phyloP scores from a whole-genome alignment of 2,329 filamentous ascomycete species.

The Curvularia lunata region DNA sequence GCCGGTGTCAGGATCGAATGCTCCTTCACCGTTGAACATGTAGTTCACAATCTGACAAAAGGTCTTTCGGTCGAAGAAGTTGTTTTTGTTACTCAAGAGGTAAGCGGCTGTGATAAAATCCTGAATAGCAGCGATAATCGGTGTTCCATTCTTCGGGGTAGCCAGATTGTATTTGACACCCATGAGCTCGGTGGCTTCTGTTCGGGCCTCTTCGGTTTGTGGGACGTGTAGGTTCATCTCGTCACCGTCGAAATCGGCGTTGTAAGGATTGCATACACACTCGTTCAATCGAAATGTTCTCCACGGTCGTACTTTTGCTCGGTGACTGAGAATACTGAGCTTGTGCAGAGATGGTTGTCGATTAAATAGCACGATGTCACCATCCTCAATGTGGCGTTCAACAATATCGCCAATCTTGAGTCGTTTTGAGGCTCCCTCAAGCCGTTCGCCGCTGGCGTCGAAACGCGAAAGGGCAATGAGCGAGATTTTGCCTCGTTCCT shows the following conservation, averaged over 20 bases:
- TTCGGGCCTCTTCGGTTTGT: conserved; percentile 94
- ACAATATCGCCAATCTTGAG: conserved; percentile 86
- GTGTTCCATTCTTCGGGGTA: conserved; percentile 96
- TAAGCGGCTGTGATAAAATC: conserved; percentile 98
- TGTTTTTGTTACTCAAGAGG: conserved; percentile 87
- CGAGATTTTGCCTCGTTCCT: conserved; percentile 67
- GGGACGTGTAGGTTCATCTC: conserved; percentile 99
- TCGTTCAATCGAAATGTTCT: conserved; percentile 96
- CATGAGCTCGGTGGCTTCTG: conserved; percentile 96
- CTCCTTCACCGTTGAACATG: conserved; percentile 79
- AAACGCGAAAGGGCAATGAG: conserved; percentile 61
- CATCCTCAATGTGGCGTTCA: conserved; percentile 92
- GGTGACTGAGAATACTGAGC: conserved; percentile 96
- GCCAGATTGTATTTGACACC: conserved; percentile 95
- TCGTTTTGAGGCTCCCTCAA: conserved; percentile 72
- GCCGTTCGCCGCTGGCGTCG: conserved; percentile 61
- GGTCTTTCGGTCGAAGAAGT: conserved; percentile 85
- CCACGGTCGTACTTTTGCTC: conserved; percentile 91
- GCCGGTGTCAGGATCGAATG: conserved; percentile 55
- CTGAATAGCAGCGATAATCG: conserved; percentile 98
- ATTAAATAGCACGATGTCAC: conserved; percentile 96
- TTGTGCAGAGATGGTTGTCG: conserved; percentile 97
- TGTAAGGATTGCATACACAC: conserved; percentile 97
- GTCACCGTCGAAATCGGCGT: conserved; percentile 98
- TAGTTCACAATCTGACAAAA: conserved; percentile 92